Evolutionary conservation across 805 yeast genomes (phyloP), one percentile per base, ranked within the genome.

Genomic region (Metschnikowia corniflorae): DNA sequence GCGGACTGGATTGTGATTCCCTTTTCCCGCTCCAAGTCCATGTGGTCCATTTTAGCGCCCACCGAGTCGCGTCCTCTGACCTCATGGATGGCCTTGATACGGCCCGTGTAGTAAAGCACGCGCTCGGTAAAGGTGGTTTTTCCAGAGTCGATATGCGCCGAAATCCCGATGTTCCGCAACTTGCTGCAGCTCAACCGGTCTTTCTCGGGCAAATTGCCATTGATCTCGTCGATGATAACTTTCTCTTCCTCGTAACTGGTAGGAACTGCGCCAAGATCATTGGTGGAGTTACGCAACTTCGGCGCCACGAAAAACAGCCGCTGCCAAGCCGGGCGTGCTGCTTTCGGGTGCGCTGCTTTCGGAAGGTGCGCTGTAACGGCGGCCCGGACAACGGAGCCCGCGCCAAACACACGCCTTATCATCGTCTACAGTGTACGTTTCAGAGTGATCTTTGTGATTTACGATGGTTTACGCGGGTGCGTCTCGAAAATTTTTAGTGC

Each of bases 1-100:
- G 98, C 98, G 43, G 96, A 87, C 67, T 93, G 98, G 59, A 93
- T 93, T 34, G 98, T 93, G 57, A 93, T 93, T 64, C 98, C 98
- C 61, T 93, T 93, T 64, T 93, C 98, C 60, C 98, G 80, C 67
- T 93, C 98, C 50, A 93, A 73, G 53, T 93, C 98, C 98, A 93
- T 93, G 43, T 89, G 91, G 64, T 93, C 98, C 99, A 93, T 93
- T 68, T 89, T 93, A 39, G 99, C 99, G 43, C 99, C 99, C 40
- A 93, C 97, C 49, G 88, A 82, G 61, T 93, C 98, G 55, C 93
- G 79, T 31, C 98, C 98, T 61, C 98, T 76, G 30, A 86, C 97
- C 64, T 89, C 97, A 57, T 89, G 97, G 54, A 89, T 91, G 19
- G 95, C 95, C 58, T 89, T 86, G 62, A 93, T 93, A 58, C 98